Evolutionary conservation across 2,329 filamentous ascomycete species (phyloP).

Genomic region (Fonsecaea multimorphosa): DNA sequence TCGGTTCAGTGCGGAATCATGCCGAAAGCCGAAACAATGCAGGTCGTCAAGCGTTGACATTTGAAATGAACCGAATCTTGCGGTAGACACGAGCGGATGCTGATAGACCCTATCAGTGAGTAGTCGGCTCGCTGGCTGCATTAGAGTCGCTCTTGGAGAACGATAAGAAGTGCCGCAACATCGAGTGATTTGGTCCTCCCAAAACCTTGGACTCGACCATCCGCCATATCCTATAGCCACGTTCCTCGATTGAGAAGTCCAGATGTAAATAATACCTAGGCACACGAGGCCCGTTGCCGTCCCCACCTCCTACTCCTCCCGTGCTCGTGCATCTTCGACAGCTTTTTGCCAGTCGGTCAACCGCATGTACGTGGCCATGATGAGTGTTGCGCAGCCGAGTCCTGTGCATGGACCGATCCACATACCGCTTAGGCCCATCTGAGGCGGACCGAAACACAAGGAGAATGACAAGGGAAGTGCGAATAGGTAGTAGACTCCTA

Average conservation of each 20-base stretch:
- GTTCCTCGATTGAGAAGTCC: not conserved
- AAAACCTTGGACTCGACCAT: not conserved
- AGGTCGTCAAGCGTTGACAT: not conserved
- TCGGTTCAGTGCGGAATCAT: conserved; percentile 12
- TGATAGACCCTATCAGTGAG: not conserved
- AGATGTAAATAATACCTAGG: not conserved
- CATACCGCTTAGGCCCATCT: conserved; percentile 73
- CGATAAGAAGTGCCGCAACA: not conserved
- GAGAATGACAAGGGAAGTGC: conserved; percentile 76
- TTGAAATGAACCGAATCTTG: not conserved
- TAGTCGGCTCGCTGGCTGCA: not conserved
- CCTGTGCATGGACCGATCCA: conserved; percentile 70
- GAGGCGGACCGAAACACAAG: conserved; percentile 68
- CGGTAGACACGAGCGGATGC: conserved; percentile 2
- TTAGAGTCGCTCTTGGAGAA: not conserved
- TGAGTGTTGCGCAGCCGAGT: conserved; percentile 74
- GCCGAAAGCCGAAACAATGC: conserved; percentile 10
- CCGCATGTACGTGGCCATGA: conserved; percentile 73
- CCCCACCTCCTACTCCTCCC: conserved; percentile 33
- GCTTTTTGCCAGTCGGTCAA: conserved; percentile 58
- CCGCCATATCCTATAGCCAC: not conserved
- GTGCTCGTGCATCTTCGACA: conserved; percentile 56
- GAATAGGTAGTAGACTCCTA: conserved; percentile 78
- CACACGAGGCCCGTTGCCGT: not conserved
- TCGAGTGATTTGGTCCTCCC: not conserved